phyloP scores from a whole-genome alignment of 768 basidiomycete genomes.

The Psilocybe azurescens region DNA sequence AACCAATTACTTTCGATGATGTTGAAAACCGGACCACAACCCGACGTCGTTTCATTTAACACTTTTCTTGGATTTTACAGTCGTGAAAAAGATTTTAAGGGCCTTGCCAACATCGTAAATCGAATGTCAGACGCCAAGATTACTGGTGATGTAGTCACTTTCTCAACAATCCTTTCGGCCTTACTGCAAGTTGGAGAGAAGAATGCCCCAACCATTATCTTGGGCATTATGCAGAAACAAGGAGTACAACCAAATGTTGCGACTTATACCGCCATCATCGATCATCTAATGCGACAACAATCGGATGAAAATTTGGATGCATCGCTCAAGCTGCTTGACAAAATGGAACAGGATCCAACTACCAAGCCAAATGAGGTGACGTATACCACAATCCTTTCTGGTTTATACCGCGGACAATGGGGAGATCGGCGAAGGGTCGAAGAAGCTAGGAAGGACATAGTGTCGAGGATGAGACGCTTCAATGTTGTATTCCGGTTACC shows the following conservation, averaged over 20 bases:
- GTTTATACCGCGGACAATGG: conserved; percentile 68
- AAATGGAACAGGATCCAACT: conserved; percentile 69
- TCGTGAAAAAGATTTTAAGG: conserved; percentile 64
- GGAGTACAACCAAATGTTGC: conserved; percentile 76
- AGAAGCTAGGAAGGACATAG: conserved; percentile 53
- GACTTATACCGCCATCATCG: conserved; percentile 82
- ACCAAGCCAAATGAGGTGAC: conserved; percentile 76
- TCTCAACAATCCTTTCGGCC: conserved; percentile 83
- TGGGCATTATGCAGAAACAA: conserved; percentile 78
- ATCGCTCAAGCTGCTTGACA: conserved; percentile 71
- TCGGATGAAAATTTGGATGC: conserved; percentile 57
- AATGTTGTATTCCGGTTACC: conserved; percentile 61
- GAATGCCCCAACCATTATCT: conserved; percentile 68
- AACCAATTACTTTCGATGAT: conserved; percentile 48
- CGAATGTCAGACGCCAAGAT: conserved; percentile 59
- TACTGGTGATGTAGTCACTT: conserved; percentile 82
- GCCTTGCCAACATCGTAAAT: conserved; percentile 61
- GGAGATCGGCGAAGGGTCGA: conserved; percentile 47
- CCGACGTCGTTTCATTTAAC: conserved; percentile 83
- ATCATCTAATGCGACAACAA: conserved; percentile 67
- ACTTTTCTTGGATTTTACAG: conserved; percentile 75
- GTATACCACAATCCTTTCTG: conserved; percentile 81
- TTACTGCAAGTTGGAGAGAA: conserved; percentile 69
- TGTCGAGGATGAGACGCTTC: conserved; percentile 61
- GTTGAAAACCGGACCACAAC: conserved; percentile 56